Base-by-base conservation (phyloP, 1,284 basidiomycete genomes). In the Grifola frondosa region DNA sequence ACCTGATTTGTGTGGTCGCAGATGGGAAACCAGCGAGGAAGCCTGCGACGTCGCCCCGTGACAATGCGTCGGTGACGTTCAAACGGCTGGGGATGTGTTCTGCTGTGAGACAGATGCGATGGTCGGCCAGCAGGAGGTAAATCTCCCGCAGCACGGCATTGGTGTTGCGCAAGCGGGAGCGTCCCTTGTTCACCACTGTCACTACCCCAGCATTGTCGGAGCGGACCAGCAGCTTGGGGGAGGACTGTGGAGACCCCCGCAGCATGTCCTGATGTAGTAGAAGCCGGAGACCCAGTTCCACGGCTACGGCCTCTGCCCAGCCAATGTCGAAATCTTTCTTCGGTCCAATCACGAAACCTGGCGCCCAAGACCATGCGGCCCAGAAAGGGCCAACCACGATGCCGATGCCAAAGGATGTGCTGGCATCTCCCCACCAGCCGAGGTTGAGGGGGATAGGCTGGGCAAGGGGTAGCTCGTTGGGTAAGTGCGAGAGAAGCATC, bases 351-450 rank as follows among this genome's bases (percentile, higher is more conserved):
- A 13, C 10, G 36, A 67, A 50, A 1, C 62, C 64, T 1, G 46
- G 42, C 1, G 61, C 56, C 57, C 58, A 69, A 1, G 21, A 22
- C 69, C 69, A 71, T 0, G 58, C 56, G 0, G 47, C 61, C 62
- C 63, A 71, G 26, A 50, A 45, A 0, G 24, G 28, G 2, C 58
- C 52, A 2, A 73, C 40, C 0, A 65, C 56, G 1, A 72, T 45
- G 0, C 70, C 70, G 11, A 72, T 61, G 0, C 70, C 68, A 40
- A 65, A 71, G 0, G 63, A 68, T 0, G 65, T 59, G 52, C 65
- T 69, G 0, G 69, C 65, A 46, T 71, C 66, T 7, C 63, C 68
- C 65, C 65, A 71, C 63, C 65, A 68, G 13, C 48, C 46, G 1
- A 66, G 15, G 49, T 68, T 62, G 4, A 48, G 10, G 4, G 60